Evolutionary conservation across 140 eudicot genomes (phyloP), one percentile per base, ranked within the genome.

Genomic region (Cichorium intybus): DNA sequence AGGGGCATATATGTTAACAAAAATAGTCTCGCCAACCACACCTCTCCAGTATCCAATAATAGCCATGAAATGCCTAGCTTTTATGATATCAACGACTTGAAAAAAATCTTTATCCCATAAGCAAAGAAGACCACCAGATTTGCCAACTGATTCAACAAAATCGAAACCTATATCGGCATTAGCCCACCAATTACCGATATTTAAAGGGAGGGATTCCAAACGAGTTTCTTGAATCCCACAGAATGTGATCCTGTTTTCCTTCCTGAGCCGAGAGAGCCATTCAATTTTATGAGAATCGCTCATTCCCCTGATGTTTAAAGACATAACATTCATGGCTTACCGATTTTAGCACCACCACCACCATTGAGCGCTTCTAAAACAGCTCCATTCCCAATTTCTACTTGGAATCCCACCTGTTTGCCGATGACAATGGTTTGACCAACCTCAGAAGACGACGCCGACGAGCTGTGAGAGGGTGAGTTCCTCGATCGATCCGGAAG

Each of bases 401-500:
- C 2, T 7, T 34, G 11, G 2, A 34, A 34, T 0, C 41, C 41
- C 11, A 34, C 41, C 3, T 34, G 41, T 2, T 9, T 7, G 3
- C 41, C 41, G 3, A 34, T 34, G 8, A 7, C 41, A 1, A 7
- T 9, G 1, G 41, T 34, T 0, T 9, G 41, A 7, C 3, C 41
- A 0, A 34, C 8, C 3, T 34, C 41, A 2, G 4, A 0, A 2
- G 41, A 8, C 2, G 41, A 34, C 1, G 41, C 2, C 0, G 41
- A 1, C 2, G 41, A 34, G 3, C 4, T 3, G 7, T 29, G 34
- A 8, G 41, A 34, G 1, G 1, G 12, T 0, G 41, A 34, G 2
- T 0, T 2, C 2, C 1, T 0, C 4, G 2, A 2, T 1, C 14
- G 1, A 0, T 9, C 14, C 1, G 8, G 0, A 1, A 2, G 8